A percentile compares a stretch with the other conserved stretches of the same genome.
phyloP scores from a whole-genome alignment of 1,139 yeast species.

The Yamadazyma trypodendri region DNA sequence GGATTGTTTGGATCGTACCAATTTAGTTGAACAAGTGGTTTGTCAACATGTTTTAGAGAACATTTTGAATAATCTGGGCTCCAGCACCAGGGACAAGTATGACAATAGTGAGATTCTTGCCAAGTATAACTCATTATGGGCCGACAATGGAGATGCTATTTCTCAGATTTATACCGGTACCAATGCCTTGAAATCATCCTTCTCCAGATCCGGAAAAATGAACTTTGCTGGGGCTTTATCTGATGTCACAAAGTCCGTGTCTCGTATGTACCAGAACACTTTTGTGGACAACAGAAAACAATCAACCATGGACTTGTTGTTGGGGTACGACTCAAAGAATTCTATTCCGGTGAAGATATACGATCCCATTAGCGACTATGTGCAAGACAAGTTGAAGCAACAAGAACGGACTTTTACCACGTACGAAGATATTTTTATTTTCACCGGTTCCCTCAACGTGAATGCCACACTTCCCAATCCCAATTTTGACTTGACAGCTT shows the following conservation, averaged over 20 bases:
- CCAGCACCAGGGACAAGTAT: slow-evolving; percentile 21
- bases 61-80: slow-evolving; percentile 53
- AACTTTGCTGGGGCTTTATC: slow-evolving; percentile 93
- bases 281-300: slow-evolving; percentile 92
- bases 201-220: slow-evolving; percentile 93
- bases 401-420: slow-evolving; percentile 60
- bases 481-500: slow-evolving; percentile 58
- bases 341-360: slow-evolving; percentile 71
- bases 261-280: slow-evolving; percentile 92
- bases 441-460: slow-evolving; percentile 85
- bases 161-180: slow-evolving; percentile 98
- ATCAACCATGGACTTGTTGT: slow-evolving; percentile 75
- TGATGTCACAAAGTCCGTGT: slow-evolving; percentile 93
- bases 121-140: slow-evolving; percentile 87
- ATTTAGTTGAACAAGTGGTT: slow-evolving; percentile 85
- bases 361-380: slow-evolving; percentile 87
- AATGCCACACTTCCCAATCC: slow-evolving; percentile 64
- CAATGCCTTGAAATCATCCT: slow-evolving; percentile 91
- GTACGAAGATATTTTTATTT: slow-evolving; percentile 57
- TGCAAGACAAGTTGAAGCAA: slow-evolving; percentile 56
- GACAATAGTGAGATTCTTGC: slow-evolving; percentile 49
- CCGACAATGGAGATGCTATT: slow-evolving; percentile 96
- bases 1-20: slow-evolving; percentile 94
- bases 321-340: slow-evolving; percentile 73
- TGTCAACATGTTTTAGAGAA: slow-evolving; percentile 59